Evolutionary conservation across 192 early-diverging fungal species (phyloP), one percentile per base, ranked within the genome.

Genomic region (Dissophora globulifera): DNA sequence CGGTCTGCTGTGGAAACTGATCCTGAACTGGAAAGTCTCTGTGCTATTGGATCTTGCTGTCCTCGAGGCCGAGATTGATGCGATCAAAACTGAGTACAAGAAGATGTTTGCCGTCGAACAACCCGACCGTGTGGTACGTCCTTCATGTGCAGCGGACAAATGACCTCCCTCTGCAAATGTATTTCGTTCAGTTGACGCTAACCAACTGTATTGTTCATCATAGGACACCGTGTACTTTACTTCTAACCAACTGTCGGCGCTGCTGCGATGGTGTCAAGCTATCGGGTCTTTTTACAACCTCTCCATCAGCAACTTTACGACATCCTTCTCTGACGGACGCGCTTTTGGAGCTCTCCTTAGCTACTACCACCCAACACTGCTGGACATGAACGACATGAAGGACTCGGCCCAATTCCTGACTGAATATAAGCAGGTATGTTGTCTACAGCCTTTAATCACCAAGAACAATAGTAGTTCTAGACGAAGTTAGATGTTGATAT

Each of bases 1-100:
- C 68, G 79, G 69, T 3, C 47, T 80, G 16, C 41, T 80, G 13
- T 80, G 79, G 79, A 80, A 74, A 16, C 43, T 80, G 33, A 80
- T 80, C 31, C 53, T 80, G 41, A 67, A 72, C 25, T 80, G 79
- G 79, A 70, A 67, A 23, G 69, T 80, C 6, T 55, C 79, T 19
- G 79, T 67, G 2, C 49, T 80, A 16, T 41, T 80, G 32, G 79
- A 80, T 19, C 52, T 68, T 2, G 27, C 26, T 25, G 62, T 72
- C 12, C 79, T 80, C 19, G 59, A 72, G 32, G 51, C 59, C 0
- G 79, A 80, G 12, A 70, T 80, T 33, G 23, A 12, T 12, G 69
- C 64, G 0, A n/a, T 80, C 15, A 62, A 55, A 45, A 17, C 31
- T 25, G 79, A 80, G 16, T 80, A 62, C 35, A 53, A 20, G 29